These are phyloP conservation scores for Lipomyces chichibuensis DNA, from an alignment of 805 yeast species.

Conservation along the genomic window DNA sequence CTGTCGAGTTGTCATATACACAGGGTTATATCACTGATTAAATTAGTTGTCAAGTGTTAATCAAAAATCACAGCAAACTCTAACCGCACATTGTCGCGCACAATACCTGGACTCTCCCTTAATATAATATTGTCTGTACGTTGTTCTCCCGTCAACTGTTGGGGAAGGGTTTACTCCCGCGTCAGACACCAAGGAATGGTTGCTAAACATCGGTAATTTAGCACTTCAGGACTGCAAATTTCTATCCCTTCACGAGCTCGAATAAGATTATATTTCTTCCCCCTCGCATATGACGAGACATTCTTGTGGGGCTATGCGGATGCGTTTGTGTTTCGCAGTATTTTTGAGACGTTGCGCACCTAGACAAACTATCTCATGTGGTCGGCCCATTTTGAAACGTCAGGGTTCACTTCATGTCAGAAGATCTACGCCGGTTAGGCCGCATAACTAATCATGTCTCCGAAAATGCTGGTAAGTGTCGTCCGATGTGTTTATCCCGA, in stretches of 20 bases:
- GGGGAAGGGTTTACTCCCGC: too few relatives aligned
- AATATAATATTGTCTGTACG: too few relatives aligned
- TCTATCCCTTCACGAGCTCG: background rate
- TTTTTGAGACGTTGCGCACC: background rate
- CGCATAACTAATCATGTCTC: background rate
- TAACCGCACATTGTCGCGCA: background rate
- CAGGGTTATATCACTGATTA: background rate
- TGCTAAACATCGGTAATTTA: background rate
- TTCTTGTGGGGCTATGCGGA: background rate
- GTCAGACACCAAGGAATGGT: too few relatives aligned
- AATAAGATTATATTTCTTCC: background rate
- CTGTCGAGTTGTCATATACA: too few relatives aligned
- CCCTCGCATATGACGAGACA: too few relatives aligned
- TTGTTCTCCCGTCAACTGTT: too few relatives aligned
- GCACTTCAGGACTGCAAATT: background rate
- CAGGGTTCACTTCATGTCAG: too few relatives aligned
- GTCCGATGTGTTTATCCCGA: background rate
- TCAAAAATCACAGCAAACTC: background rate
- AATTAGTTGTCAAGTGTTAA: background rate
- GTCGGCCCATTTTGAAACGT: background rate
- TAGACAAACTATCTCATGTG: background rate
- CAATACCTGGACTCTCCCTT: background rate
- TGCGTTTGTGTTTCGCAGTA: background rate
- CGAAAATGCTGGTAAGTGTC: background rate
- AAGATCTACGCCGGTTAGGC: background rate